phyloP scores from a whole-genome alignment of 495 filamentous ascomycete species.

The Penicillium malachiteum region DNA sequence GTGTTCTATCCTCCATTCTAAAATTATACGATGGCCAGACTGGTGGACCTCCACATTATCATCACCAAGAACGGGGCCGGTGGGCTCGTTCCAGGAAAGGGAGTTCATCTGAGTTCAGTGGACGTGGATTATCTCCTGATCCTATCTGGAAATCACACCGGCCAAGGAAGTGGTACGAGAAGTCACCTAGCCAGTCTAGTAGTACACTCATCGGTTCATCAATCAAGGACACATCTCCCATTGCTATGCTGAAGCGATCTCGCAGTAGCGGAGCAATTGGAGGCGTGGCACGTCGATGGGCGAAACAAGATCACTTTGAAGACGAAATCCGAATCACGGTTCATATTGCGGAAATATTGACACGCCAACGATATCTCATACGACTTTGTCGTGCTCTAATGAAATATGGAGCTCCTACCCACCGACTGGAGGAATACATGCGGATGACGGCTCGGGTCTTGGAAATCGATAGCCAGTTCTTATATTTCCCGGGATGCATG shows the following conservation, averaged over 20 bases:
- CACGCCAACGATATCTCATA: constrained; percentile 79
- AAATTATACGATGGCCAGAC: constrained; percentile 63
- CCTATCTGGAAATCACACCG: constrained; percentile 37
- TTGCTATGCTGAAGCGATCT: constrained; percentile 46
- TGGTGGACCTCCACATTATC: constrained; percentile 1
- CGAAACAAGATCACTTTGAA: constrained; percentile 41
- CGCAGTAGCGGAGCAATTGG: constrained; percentile 39
- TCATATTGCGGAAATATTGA: constrained; percentile 81
- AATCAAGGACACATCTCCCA: constrained; percentile 39
- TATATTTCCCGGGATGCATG: constrained; percentile 95
- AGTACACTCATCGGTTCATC: constrained; percentile 40
- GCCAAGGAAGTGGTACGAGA: constrained; percentile 66
- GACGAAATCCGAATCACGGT: constrained; percentile 82
- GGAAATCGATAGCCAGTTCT: constrained; percentile 86
- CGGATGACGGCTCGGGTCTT: constrained; percentile 84
- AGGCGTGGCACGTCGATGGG: constrained; percentile 45
- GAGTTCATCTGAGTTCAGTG: constrained; percentile 34
- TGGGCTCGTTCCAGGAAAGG: constrained; percentile 35
- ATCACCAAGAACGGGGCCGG: constrained; percentile 25
- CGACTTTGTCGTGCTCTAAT: constrained; percentile 86
- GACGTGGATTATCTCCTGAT: constrained; percentile 34
- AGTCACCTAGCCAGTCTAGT: constrained; percentile 48
- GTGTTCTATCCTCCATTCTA: constrained; percentile 74
- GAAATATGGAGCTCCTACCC: constrained; percentile 77
- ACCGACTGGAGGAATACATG: constrained; percentile 83